Conservation (phyloP, 208 protist species). For the Leishmania mexicana region DNA sequence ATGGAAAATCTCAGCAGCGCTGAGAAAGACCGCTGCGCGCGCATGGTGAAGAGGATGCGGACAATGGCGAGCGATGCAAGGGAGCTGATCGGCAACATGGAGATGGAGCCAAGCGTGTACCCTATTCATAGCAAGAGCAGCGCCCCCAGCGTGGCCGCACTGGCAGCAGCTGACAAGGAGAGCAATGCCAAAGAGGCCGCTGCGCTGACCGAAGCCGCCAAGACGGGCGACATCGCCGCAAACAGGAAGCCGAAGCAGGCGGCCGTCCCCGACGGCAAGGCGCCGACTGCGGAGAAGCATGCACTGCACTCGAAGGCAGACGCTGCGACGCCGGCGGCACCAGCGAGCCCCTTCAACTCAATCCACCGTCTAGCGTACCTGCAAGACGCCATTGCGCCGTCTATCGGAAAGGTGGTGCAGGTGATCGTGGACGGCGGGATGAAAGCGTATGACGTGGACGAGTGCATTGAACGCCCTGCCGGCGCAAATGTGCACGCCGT, state of each 20-base stretch:
- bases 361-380: constrained; percentile 55
- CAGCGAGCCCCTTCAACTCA: constrained; percentile 38
- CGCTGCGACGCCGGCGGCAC: neutral
- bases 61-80: constrained; percentile 46
- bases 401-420: constrained; percentile 38
- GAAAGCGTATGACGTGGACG: constrained; percentile 60
- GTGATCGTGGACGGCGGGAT: constrained; percentile 36
- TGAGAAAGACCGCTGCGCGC: constrained; percentile 25
- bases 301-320: neutral
- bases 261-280: neutral
- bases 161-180: constrained; percentile 9
- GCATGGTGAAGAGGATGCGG: constrained; percentile 38
- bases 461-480: constrained; percentile 39
- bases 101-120: constrained; percentile 54
- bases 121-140: constrained; percentile 18
- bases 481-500: constrained; percentile 7
- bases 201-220: neutral
- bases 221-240: no score
- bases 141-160: neutral
- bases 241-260: neutral
- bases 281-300: constrained; percentile 2
- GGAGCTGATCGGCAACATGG: constrained; percentile 39
- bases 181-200: neutral
- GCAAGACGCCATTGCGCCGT: constrained; percentile 25
- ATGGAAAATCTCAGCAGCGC: constrained; percentile 25